phyloP scores from a whole-genome alignment of 108 stramenopile genomes.

The Parietichytrium sp. region DNA sequence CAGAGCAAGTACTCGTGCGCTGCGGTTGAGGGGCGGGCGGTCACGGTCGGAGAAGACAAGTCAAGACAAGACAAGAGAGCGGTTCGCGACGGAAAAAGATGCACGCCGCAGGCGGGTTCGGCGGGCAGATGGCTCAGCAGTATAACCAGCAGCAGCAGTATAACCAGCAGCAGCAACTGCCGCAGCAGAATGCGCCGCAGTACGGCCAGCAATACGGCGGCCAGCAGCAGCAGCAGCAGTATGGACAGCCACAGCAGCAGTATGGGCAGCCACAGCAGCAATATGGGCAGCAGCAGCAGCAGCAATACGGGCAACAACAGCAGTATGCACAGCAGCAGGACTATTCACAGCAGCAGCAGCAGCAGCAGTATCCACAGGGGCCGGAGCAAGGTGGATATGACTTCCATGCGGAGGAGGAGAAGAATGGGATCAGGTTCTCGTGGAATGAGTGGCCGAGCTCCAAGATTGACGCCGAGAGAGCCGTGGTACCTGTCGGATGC shows the following conservation, averaged over 20 bases:
- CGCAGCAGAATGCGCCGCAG: neutral
- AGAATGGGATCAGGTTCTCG: slow-evolving; percentile 82
- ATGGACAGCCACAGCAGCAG: slow-evolving; percentile 36
- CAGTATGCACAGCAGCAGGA: neutral
- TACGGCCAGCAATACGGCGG: neutral
- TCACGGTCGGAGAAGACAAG: too few relatives aligned
- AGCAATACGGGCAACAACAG: slow-evolving; percentile 19
- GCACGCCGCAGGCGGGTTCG: too few relatives aligned
- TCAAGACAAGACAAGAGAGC: too few relatives aligned
- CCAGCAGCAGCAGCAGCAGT: slow-evolving; percentile 19
- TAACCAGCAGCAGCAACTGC: slow-evolving; percentile 11
- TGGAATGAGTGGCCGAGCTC: slow-evolving; percentile 95
- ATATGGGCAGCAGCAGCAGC: neutral
- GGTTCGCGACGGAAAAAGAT: too few relatives aligned
- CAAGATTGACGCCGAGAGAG: slow-evolving; percentile 89
- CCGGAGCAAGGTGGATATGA: slow-evolving; percentile 18
- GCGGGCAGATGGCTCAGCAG: neutral
- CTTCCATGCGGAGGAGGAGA: slow-evolving; percentile 52
- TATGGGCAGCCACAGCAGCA: neutral
- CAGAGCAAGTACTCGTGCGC: too few relatives aligned
- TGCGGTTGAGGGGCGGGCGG: too few relatives aligned
- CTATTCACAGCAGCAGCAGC: slow-evolving; percentile 6
- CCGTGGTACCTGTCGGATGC: slow-evolving; percentile 92
- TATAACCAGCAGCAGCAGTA: neutral
- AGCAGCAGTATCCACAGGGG: too few relatives aligned